Base-by-base conservation (phyloP, 768 basidiomycete species). In the Suillus subaureus region DNA sequence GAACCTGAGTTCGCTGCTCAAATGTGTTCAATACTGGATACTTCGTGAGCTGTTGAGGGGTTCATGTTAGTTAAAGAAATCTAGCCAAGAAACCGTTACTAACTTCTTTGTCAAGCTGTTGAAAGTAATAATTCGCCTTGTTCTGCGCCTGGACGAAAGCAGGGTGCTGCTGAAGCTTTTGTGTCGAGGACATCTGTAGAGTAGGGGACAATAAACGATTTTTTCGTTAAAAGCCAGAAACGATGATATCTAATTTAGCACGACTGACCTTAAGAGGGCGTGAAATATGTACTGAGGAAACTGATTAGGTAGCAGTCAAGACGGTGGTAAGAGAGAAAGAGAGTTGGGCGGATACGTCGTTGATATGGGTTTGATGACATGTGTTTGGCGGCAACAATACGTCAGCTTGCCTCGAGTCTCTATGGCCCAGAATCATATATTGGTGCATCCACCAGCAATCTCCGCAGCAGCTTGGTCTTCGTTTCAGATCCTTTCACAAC, bases 61-160 rank as follows among this genome's bases (percentile, higher is more conserved):
- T 39, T 63, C 61, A 35, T 39, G 62, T 51, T 31, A 58, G 60
- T 40, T 9, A 28, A 33, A 56, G 58, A 62, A 61, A 61, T 52
- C 42, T 60, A 26, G 28, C 1, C 15, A 13, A 45, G 49, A 43
- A 39, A 43, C 23, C 18, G 47, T 23, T 12, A 81, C 87, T 45
- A 52, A 95, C 96, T 91, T 99, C 96, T 79, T 97, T 97, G 84
- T 99, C 97, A 74, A 99, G 91, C 84, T 96, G 92, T 79, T 76
- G 81, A 74, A 94, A 79, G 77, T 97, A 94, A 81, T 90, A 87
- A 71, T 83, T 83, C 67, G 89, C 92, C 84, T 91, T 92, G 77
- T 87, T 89, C 80, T 92, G 89, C 31, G 87, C 94, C 80, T 96
- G 92, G 72, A 92, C 70, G 81, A 90, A 88, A 72, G 89, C 83